These are phyloP conservation scores for Stephania cephalantha DNA, from an alignment of 164 flowering plant species.

Conservation along the genomic window DNA sequence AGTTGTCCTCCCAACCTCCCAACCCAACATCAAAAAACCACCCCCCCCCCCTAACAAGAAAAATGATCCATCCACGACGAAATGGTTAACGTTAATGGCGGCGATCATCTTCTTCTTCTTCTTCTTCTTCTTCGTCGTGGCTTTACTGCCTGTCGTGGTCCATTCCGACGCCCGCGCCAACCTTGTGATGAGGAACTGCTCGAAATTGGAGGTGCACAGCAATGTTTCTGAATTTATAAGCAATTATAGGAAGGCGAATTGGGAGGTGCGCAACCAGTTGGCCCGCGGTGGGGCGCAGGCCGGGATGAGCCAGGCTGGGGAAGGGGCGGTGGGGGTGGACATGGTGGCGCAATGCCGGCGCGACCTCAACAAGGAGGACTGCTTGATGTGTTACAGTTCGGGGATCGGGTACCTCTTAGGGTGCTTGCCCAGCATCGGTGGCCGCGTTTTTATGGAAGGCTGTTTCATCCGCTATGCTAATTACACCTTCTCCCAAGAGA, in stretches of 20 bases:
- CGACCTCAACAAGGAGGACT: slow-evolving; percentile 26
- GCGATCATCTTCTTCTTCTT: background rate
- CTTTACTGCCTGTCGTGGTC: background rate
- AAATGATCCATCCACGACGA: background rate
- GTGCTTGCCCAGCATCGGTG: slow-evolving; percentile 33
- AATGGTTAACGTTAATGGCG: background rate
- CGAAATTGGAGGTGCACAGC: background rate
- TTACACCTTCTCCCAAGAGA: slow-evolving; percentile 25
- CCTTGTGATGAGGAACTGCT: background rate
- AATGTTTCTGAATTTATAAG: background rate
- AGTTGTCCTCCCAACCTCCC: too few species aligned
- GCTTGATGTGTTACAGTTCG: slow-evolving; percentile 21
- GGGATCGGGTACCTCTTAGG: slow-evolving; percentile 11
- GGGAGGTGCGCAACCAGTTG: slow-evolving; percentile 3
- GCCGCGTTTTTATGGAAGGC: slow-evolving; percentile 34
- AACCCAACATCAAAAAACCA: too few species aligned
- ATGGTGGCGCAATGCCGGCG: slow-evolving; percentile 33
- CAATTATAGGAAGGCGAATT: background rate
- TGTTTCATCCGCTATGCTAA: slow-evolving; percentile 36
- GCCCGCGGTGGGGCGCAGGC: slow-evolving; percentile 1
- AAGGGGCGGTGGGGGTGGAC: slow-evolving; percentile 1
- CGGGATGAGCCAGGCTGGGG: background rate
- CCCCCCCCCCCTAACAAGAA: background rate
- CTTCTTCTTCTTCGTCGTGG: background rate
- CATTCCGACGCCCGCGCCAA: background rate